phyloP scores from a whole-genome alignment of 1,284 basidiomycete species.

The Trichosporon inkin region DNA sequence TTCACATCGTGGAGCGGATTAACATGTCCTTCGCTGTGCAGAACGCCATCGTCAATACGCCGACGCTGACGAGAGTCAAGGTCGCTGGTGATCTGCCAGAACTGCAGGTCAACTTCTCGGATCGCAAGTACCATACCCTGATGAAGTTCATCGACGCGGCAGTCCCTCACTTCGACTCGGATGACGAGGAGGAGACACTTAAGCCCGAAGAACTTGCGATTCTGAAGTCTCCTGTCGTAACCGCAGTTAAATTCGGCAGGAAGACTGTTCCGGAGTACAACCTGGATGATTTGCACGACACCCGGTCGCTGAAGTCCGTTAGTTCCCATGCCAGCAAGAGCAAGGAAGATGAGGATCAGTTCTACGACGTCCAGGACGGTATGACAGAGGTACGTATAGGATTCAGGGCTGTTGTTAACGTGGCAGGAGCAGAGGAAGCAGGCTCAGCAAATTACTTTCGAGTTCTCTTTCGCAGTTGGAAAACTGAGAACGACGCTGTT shows the following conservation, averaged over 20 bases:
- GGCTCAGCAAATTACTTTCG: slow-evolving; percentile 77
- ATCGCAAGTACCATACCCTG: slow-evolving; percentile 84
- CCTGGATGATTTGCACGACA: slow-evolving; percentile 56
- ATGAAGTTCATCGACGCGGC: slow-evolving; percentile 91
- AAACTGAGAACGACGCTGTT: slow-evolving; percentile 78
- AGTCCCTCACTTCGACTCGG: slow-evolving; percentile 76
- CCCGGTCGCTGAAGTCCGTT: slow-evolving; percentile 25
- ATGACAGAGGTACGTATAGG: slow-evolving; percentile 56
- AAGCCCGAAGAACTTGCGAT: slow-evolving; percentile 1
- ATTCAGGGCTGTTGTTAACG: neutral
- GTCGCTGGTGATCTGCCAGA: slow-evolving; percentile 84
- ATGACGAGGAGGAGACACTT: slow-evolving; percentile 12
- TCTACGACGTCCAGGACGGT: slow-evolving; percentile 71
- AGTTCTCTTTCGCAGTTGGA: slow-evolving; percentile 86
- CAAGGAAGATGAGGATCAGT: slow-evolving; percentile 54
- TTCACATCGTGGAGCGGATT: slow-evolving; percentile 90
- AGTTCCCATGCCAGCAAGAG: slow-evolving; percentile 49
- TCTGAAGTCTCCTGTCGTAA: neutral
- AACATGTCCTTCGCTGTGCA: slow-evolving; percentile 87
- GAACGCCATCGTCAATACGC: slow-evolving; percentile 85
- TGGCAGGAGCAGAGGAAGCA: slow-evolving; percentile 44
- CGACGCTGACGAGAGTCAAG: slow-evolving; percentile 85
- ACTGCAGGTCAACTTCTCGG: slow-evolving; percentile 89
- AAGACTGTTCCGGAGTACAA: slow-evolving; percentile 57
- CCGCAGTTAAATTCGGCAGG: neutral